Conservation (phyloP, 805 yeast genomes). For the Cyberlindnera euphorbiae region DNA sequence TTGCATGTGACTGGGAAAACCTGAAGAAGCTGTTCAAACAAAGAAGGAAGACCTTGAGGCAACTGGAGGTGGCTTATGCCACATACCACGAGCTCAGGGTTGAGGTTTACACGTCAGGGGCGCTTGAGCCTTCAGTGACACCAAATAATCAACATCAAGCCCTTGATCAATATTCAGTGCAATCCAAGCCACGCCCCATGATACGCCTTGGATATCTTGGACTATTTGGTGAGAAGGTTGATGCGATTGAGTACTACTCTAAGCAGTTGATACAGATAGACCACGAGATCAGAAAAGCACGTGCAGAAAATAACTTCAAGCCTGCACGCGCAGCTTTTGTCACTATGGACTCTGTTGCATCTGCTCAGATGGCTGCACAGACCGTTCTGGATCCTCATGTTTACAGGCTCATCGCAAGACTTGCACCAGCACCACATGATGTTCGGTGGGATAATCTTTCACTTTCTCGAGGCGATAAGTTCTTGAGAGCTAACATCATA, state of each 20-base stretch:
- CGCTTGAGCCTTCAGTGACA: slow-evolving; percentile 25
- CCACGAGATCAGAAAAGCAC: slow-evolving; percentile 42
- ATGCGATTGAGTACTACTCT: slow-evolving; percentile 74
- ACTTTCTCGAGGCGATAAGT: slow-evolving; percentile 65
- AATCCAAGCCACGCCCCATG: slow-evolving; percentile 19
- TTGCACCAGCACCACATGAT: slow-evolving; percentile 97
- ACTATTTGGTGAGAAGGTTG: slow-evolving; percentile 63
- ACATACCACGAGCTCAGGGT: slow-evolving; percentile 18
- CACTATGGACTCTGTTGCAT: slow-evolving; percentile 91
- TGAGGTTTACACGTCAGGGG: slow-evolving; percentile 24
- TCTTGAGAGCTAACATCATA: slow-evolving; percentile 43
- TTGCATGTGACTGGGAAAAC: slow-evolving; percentile 82
- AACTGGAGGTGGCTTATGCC: slow-evolving; percentile 52
- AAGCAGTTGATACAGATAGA: slow-evolving; percentile 66
- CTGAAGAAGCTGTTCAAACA: slow-evolving; percentile 59
- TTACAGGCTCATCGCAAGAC: slow-evolving; percentile 68
- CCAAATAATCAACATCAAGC: slow-evolving; percentile 10
- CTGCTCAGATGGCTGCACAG: slow-evolving; percentile 96
- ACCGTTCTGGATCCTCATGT: slow-evolving; percentile 90
- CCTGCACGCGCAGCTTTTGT: slow-evolving; percentile 88
- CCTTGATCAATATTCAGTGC: slow-evolving; percentile 3
- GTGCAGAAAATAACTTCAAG: slow-evolving; percentile 50
- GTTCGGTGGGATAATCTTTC: slow-evolving; percentile 89
- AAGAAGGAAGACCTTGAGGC: slow-evolving; percentile 47
- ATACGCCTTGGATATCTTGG: slow-evolving; percentile 54